Evolutionary conservation across 2,329 filamentous ascomycete genomes (phyloP), one percentile per base, ranked within the genome.

Genomic region (Fusarium praegraminearum): DNA sequence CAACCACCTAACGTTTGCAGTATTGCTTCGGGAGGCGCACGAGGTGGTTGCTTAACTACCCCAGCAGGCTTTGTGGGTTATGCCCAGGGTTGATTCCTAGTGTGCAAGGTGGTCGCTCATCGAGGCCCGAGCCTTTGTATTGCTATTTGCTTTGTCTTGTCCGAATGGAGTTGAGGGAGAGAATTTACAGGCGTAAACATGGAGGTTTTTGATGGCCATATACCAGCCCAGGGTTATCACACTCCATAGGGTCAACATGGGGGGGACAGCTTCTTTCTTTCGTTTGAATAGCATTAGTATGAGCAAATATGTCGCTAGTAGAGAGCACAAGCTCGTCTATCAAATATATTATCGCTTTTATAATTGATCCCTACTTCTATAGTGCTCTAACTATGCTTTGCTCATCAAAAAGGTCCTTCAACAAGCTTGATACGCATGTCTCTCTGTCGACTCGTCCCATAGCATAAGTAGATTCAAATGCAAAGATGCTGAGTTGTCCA

Each of bases 401-500:
- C 82, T 96, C 92, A 75, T 94, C 91, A 83, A 95, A 96, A 63
- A 97, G 75, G 81, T 97, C 93, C 76, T 81, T 87, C 76, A 97
- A 77, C 64, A 97, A 76, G 49, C 86, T 86, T 69, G 85, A 82
- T 55, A 86, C 83, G 74, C 92, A 94, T 12, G 83, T 84, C 53
- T 89, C 86, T 73, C 85, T 77, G 78, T 97, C 93, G 28, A 91
- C 80, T 43, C 79, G 79, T 36, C 89, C 90, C 89, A 98, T 94
- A 18, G 91, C 89, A 79, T 99, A 99, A 57, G 92, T 95, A 66
- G 91, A 92, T 82, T 99, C 96, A 80, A 98, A 99, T 0, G 93
- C 91, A 78, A 91, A 93, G 75, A 99, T 98, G 77, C 94, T 98
- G 69, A 99, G 82, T 77, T 97, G 92, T 16, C 91, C 91, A 76